Percentiles rank a stretch among this genome's conserved stretches.
Conservation (phyloP, 495 filamentous ascomycete genomes). For the Penicillium fimorum region DNA sequence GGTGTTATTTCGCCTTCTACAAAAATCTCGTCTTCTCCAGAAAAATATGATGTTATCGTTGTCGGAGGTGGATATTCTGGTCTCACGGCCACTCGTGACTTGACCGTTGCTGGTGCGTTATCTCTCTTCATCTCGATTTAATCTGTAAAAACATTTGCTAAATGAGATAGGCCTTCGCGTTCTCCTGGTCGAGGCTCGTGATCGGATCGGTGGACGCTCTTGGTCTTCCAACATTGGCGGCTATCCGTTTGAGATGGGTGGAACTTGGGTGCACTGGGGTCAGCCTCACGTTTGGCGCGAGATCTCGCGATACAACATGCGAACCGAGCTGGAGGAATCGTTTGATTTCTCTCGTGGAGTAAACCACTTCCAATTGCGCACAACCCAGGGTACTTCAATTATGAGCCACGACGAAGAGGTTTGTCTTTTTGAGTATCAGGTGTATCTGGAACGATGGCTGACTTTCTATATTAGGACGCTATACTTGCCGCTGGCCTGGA, state of each 20-base stretch:
- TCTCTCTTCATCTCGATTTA: too few relatives aligned
- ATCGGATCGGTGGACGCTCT: slow-evolving; percentile 37
- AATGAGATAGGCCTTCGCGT: slow-evolving; percentile 21
- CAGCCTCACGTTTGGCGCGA: slow-evolving; percentile 28
- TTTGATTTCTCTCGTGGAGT: slow-evolving; percentile 23
- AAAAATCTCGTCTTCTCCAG: slow-evolving; percentile 8
- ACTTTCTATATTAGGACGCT: slow-evolving; percentile 8
- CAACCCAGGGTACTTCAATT: slow-evolving; percentile 4
- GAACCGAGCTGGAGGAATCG: slow-evolving; percentile 18
- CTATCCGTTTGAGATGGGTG: slow-evolving; percentile 34
- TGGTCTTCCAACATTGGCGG: slow-evolving; percentile 28
- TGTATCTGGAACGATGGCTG: background rate
- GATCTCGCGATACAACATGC: slow-evolving; percentile 23
- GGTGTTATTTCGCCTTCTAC: slow-evolving; percentile 20
- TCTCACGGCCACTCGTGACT: slow-evolving; percentile 25
- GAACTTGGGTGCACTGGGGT: slow-evolving; percentile 35
- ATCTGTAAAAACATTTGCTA: background rate
- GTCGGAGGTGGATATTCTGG: slow-evolving; percentile 31
- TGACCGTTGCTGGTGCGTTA: slow-evolving; percentile 15
- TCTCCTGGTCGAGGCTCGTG: slow-evolving; percentile 35
- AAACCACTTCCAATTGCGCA: slow-evolving; percentile 24
- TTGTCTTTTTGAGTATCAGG: too few relatives aligned
- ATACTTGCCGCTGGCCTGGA: slow-evolving; percentile 11
- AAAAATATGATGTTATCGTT: slow-evolving; percentile 23
- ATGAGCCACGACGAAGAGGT: slow-evolving; percentile 27